Evolutionary conservation across 257 asterid species (phyloP).

Genomic region (Parsonsia alboflavescens): DNA sequence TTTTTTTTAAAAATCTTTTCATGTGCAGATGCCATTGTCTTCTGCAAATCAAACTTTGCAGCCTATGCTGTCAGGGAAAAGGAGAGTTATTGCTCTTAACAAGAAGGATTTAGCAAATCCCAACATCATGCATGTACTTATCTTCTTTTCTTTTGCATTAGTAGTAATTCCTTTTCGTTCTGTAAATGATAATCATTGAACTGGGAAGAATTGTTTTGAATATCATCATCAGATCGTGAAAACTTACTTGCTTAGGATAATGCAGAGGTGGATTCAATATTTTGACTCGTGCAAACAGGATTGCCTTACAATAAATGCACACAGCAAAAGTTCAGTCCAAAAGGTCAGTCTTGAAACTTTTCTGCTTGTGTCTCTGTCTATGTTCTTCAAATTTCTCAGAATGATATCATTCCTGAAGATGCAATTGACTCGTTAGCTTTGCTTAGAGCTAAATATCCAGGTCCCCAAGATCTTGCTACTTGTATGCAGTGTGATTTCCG

Average conservation of each 20-base stretch:
- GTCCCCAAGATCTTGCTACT: background rate
- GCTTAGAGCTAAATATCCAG: background rate
- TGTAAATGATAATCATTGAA: background rate
- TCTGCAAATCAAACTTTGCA: slow-evolving; percentile 80
- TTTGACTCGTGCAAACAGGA: slow-evolving; percentile 71
- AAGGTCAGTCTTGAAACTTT: slow-evolving; percentile 52
- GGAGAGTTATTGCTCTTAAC: slow-evolving; percentile 77
- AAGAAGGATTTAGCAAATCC: slow-evolving; percentile 94
- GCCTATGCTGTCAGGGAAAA: slow-evolving; percentile 64
- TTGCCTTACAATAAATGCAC: slow-evolving; percentile 82
- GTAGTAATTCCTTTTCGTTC: background rate
- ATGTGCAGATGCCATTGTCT: slow-evolving; percentile 68
- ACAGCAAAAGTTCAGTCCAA: slow-evolving; percentile 74
- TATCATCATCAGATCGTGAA: background rate
- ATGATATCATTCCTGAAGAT: background rate
- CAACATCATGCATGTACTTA: slow-evolving; percentile 74
- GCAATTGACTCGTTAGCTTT: background rate
- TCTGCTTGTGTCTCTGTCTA: background rate
- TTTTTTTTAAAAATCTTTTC: background rate
- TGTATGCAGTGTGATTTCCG: no score
- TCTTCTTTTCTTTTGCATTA: background rate
- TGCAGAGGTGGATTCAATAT: slow-evolving; percentile 71
- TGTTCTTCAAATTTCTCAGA: background rate
- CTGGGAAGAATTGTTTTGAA: background rate
- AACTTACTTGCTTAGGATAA: slow-evolving; percentile 14